A percentile compares a stretch with the other conserved stretches of the same genome.
Evolutionary conservation across 768 basidiomycete genomes (phyloP).

Genomic region (Kwoniella mangroviensis): DNA sequence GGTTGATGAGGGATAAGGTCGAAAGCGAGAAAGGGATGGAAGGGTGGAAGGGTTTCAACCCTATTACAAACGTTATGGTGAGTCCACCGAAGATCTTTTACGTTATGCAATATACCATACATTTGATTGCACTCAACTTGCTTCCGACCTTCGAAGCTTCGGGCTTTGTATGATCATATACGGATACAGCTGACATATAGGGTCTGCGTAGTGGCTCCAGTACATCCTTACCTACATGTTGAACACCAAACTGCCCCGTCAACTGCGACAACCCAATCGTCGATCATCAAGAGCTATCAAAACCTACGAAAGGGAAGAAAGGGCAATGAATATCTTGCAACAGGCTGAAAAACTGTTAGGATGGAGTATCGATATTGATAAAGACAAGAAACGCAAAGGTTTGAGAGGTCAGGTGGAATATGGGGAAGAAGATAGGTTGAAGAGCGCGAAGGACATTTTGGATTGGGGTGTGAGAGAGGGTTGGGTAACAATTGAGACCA

Average conservation of each 20-base stretch:
- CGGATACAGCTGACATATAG: too few species aligned
- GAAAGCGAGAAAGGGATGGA: slow-evolving; percentile 66
- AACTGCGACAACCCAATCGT: slow-evolving; percentile 4
- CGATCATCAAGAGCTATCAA: slow-evolving; percentile 17
- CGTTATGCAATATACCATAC: too few species aligned
- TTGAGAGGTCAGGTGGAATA: slow-evolving; percentile 12
- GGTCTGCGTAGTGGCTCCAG: slow-evolving; percentile 76
- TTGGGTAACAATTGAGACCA: slow-evolving; percentile 4
- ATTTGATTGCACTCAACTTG: too few species aligned
- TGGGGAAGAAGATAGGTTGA: neutral
- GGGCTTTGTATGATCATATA: neutral
- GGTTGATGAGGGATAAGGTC: slow-evolving; percentile 75
- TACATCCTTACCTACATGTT: slow-evolving; percentile 74
- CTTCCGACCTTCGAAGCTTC: neutral
- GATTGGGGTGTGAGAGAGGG: slow-evolving; percentile 4
- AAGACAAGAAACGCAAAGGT: slow-evolving; percentile 1
- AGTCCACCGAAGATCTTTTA: too few species aligned
- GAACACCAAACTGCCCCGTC: slow-evolving; percentile 6
- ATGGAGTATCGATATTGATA: slow-evolving; percentile 12
- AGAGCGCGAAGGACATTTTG: neutral
- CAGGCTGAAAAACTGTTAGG: slow-evolving; percentile 2
- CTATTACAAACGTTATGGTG: slow-evolving; percentile 89
- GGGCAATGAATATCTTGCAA: slow-evolving; percentile 1
- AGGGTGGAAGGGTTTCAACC: slow-evolving; percentile 77
- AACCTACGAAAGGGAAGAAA: slow-evolving; percentile 12